These are phyloP conservation scores for Vaccinium vitisidaea DNA, from an alignment of 148 eudicot genomes.

Conservation along the genomic window DNA sequence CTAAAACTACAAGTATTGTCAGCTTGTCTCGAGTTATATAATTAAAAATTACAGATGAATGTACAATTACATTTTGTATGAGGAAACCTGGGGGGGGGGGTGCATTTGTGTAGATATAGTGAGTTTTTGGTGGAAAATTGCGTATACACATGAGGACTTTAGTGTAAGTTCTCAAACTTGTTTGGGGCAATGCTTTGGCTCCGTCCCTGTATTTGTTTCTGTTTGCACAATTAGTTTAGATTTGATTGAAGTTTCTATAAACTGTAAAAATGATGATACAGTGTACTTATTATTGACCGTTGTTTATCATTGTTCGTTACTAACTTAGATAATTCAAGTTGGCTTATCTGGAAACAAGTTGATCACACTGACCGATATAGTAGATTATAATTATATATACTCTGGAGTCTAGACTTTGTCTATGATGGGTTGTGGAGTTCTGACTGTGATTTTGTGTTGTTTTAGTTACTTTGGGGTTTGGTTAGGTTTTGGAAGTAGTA, in stretches of 20 bases:
- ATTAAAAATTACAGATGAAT: too few species aligned
- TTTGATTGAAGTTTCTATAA: not conserved
- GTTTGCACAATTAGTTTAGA: not conserved
- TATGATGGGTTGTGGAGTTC: not conserved
- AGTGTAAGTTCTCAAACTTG: too few species aligned
- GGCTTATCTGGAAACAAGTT: not conserved
- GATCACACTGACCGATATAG: not conserved
- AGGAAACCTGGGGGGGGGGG: too few species aligned
- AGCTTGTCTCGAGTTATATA: too few species aligned
- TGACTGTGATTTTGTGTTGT: not conserved
- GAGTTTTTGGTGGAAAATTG: too few species aligned
- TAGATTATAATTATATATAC: not conserved
- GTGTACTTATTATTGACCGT: not conserved
- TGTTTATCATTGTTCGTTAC: not conserved
- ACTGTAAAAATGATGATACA: not conserved
- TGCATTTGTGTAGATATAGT: too few species aligned
- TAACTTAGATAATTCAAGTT: too few species aligned
- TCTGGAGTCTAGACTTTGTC: not conserved
- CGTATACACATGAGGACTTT: too few species aligned
- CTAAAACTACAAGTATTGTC: too few species aligned
- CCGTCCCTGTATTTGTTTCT: not conserved
- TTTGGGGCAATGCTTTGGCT: too few species aligned
- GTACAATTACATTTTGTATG: too few species aligned
- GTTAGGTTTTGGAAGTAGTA: not conserved
- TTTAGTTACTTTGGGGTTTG: not conserved